Evolutionary conservation across 1,284 basidiomycete genomes (phyloP), one percentile per base, ranked within the genome.

Genomic region (Schizophyllum amplum): DNA sequence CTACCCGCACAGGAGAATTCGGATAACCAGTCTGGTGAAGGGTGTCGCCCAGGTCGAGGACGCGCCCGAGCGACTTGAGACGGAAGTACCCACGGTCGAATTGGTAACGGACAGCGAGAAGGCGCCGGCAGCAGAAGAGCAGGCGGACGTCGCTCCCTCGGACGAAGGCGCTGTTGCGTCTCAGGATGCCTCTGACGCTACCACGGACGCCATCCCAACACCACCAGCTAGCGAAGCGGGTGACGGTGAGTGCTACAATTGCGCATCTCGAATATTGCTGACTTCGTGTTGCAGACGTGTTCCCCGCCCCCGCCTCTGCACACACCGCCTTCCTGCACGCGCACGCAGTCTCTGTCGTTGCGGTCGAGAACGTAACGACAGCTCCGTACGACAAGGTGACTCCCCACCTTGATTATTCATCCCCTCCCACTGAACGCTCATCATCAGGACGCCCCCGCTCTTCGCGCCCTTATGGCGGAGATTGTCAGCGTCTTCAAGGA

Each of bases 401-500:
- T 17, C 13, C 7, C 27, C 27, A 33, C 27, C 13, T 13, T 5
- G 5, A 13, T 13, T 33, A 33, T 33, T 33, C 27, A 13, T 33
- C 27, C 5, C 5, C 33, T 13, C 17, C 3, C 3, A 42, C 33
- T 9, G 13, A 3, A 4, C 7, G 33, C 33, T 42, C 11, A 42
- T 4, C 17, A 13, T 2, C 7, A 42, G 72, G 91, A 96, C 69
- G 87, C 93, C 67, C 94, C 96, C 69, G 89, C 97, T 69, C 89
- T 96, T 61, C 89, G 94, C 27, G 96, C 96, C 2, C 90, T 98
- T 75, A 96, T 95, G 86, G 88, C 90, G 55, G 96, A 98, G 74
- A 92, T 99, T 60, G 92, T 99, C 62, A 90, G 90, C 52, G 94
- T 98, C 27, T 98, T 99, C 83, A 99, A 98, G 78, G 95, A 98